Conservation (phyloP, 257 asterid species). For the Nicotiana tabacum region DNA sequence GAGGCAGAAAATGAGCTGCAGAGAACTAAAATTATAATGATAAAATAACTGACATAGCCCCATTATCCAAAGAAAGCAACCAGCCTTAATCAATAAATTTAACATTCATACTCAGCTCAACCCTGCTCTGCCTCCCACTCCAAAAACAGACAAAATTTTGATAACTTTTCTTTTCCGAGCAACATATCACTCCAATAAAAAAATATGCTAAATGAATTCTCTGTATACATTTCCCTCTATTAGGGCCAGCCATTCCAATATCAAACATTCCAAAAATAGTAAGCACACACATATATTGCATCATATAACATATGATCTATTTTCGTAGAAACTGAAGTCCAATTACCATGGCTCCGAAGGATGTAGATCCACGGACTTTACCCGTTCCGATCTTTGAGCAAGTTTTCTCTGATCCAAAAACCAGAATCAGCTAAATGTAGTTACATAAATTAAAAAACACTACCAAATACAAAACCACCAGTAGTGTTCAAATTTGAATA, state of each 20-base stretch:
- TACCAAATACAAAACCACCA: not conserved
- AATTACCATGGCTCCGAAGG: conserved; percentile 47
- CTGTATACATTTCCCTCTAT: not conserved
- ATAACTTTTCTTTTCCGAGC: not conserved
- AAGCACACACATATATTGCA: not conserved
- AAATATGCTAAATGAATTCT: not conserved
- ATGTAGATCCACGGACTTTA: conserved; percentile 45
- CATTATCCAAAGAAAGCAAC: not conserved
- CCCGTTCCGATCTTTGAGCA: conserved; percentile 48
- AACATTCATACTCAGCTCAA: not conserved
- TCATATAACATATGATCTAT: not conserved
- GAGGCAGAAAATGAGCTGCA: conserved; percentile 1
- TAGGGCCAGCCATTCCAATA: not conserved
- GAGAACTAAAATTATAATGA: not conserved
- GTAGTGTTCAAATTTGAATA: not conserved
- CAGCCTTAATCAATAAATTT: not conserved
- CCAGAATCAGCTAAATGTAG: not conserved
- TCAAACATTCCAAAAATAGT: not conserved
- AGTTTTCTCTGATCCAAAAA: conserved; percentile 49
- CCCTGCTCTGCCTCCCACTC: not conserved
- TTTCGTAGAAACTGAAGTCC: not conserved
- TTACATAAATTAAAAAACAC: not conserved
- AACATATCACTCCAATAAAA: not conserved
- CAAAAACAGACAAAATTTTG: not conserved
- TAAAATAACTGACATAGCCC: not conserved